Percentiles rank a stretch among this genome's conserved stretches.
phyloP scores from a whole-genome alignment of 495 filamentous ascomycete species.

The Hypoxylon fuscum region DNA sequence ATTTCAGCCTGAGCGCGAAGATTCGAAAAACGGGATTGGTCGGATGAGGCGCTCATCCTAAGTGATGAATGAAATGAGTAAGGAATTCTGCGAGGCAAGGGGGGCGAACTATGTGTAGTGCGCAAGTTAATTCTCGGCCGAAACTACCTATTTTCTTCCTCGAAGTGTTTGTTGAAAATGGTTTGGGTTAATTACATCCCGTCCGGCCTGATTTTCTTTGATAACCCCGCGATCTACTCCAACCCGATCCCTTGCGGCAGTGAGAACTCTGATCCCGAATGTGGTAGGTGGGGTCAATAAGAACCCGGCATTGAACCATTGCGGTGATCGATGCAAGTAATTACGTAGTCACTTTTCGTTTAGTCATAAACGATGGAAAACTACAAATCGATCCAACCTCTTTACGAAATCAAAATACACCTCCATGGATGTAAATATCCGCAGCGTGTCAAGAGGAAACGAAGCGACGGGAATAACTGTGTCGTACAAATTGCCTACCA shows the following conservation, averaged over 20 bases:
- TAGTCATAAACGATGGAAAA: slow-evolving; percentile 28
- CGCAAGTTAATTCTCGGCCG: too few relatives aligned
- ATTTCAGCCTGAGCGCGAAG: slow-evolving; percentile 56
- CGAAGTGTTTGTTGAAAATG: slow-evolving; percentile 5
- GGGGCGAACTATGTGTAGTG: background rate
- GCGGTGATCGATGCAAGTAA: slow-evolving; percentile 25
- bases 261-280: slow-evolving; percentile 17
- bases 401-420: slow-evolving; percentile 19
- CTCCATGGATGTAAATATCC: slow-evolving; percentile 19
- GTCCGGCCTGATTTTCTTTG: slow-evolving; percentile 7
- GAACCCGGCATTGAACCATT: slow-evolving; percentile 3
- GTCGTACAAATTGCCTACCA: slow-evolving; percentile 35
- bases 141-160: too few relatives aligned
- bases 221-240: slow-evolving; percentile 15
- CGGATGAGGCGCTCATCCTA: slow-evolving; percentile 43
- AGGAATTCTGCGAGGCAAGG: slow-evolving; percentile 1
- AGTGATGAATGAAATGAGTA: background rate
- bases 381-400: slow-evolving; percentile 28
- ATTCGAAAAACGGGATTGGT: slow-evolving; percentile 51
- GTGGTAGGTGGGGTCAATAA: slow-evolving; percentile 29
- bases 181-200: slow-evolving; percentile 30
- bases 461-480: background rate
- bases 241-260: slow-evolving; percentile 9
- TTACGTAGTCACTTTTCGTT: slow-evolving; percentile 23
- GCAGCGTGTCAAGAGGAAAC: slow-evolving; percentile 9